A percentile compares a stretch with the other conserved stretches of the same genome.
These are phyloP conservation scores for Knoxdaviesia capensis DNA, from an alignment of 2,329 filamentous ascomycete species.

Conservation along the genomic window DNA sequence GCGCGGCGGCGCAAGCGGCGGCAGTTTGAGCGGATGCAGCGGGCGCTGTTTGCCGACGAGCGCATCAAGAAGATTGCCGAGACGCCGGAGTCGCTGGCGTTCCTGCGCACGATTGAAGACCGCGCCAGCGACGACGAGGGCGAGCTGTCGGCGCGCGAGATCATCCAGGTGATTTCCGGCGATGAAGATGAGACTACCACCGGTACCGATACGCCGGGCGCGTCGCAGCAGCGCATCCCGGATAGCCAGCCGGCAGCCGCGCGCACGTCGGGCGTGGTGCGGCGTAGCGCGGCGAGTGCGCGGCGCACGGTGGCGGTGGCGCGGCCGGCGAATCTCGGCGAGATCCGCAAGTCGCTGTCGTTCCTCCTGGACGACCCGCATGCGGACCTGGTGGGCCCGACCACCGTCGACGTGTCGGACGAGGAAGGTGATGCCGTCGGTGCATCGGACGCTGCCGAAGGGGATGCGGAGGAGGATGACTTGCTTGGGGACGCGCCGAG, in stretches of 20 bases:
- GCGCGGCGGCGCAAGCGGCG: constrained; percentile 62
- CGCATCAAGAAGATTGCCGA: constrained; percentile 78
- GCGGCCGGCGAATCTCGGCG: constrained; percentile 55
- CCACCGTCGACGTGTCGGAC: constrained; percentile 23
- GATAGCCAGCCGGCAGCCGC: constrained; percentile 27
- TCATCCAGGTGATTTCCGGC: too few relatives aligned
- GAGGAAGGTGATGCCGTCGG: constrained; percentile 19
- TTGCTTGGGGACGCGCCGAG: constrained; percentile 5
- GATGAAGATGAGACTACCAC: too few relatives aligned
- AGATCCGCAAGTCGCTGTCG: constrained; percentile 69
- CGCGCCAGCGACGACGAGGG: constrained; percentile 51
- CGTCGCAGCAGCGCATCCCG: constrained; percentile 17
- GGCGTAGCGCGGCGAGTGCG: constrained; percentile 32
- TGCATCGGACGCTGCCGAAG: constrained; percentile 18
- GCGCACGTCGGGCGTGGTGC: constrained; percentile 15
- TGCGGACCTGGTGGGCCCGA: constrained; percentile 23
- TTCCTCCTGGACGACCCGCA: constrained; percentile 56
- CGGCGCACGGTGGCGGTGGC: constrained; percentile 41
- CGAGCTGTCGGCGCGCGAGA: too few relatives aligned
- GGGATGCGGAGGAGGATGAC: constrained; percentile 15
- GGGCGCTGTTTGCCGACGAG: constrained; percentile 71
- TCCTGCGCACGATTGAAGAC: constrained; percentile 79
- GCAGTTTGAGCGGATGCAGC: constrained; percentile 82
- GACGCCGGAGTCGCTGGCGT: constrained; percentile 76
- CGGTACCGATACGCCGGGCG: background rate